Conservation (phyloP, 306 rosid species). For the Ziziphus jujuba region DNA sequence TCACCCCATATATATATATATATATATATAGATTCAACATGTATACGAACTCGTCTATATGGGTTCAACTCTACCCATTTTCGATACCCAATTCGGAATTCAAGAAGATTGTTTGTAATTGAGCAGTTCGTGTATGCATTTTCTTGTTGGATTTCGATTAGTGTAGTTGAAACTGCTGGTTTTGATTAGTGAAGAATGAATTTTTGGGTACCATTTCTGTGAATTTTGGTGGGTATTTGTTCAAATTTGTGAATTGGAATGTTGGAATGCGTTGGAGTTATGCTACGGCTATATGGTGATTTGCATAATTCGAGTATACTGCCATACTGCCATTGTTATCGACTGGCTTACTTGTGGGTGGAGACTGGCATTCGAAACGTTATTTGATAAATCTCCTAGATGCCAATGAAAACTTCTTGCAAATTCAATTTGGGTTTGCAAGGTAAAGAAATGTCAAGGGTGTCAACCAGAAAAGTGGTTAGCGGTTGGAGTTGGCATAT, state of each 20-base stretch:
- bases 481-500: not conserved
- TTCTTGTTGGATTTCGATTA: constrained; percentile 5
- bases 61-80: constrained; percentile 13
- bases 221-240: not conserved
- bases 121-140: not conserved
- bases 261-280: not conserved
- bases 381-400: not conserved
- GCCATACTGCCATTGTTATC: no score
- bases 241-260: not conserved
- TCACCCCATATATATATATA: not conserved
- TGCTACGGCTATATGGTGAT: not conserved
- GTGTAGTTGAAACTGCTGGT: constrained; percentile 7
- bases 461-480: not conserved
- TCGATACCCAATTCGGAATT: constrained; percentile 5
- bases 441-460: not conserved
- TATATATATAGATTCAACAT: not conserved
- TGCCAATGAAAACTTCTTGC: not conserved
- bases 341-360: not conserved
- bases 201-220: not conserved
- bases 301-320: not conserved
- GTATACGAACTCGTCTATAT: not conserved
- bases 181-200: not conserved
- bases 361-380: not conserved
- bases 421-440: not conserved
- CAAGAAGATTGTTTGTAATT: not conserved